Base-by-base conservation (phyloP, 176 grass and related monocot species). In the Dactylis glomerata region DNA sequence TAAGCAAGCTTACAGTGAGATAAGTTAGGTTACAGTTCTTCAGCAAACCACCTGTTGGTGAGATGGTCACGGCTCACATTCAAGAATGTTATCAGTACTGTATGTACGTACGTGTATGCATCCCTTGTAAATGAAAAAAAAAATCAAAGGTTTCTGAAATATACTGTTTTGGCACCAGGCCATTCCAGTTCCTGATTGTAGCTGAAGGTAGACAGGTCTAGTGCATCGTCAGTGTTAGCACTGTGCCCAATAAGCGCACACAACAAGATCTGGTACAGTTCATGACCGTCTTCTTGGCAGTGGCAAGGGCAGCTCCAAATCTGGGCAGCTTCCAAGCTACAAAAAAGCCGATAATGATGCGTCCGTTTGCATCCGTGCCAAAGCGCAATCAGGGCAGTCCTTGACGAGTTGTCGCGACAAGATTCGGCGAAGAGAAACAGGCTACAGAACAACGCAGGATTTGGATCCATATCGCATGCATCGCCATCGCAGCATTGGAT, bases 401-500 rank as follows among this genome's bases (percentile, higher is more conserved):
- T 90, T 84, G 89, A 84, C 85, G 79, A 76, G 68, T 36, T 91
- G 89, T 91, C 59, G 40, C 28, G 11, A 26, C 30, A 51, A 54
- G 83, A 37, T 81, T 40, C 73, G 51, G 20, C 5, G 1, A 70
- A 40, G 20, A 40, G 36, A 22, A 80, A 47, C 80, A 83, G 85
- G 84, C 89, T 84, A 87, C 51, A 87, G 38, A 81, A 83, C 85
- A 87, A 52, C 8, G 38, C 59, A 33, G 16, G 32, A 81, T 76
- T 87, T 81, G 85, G 85, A 80, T 27, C 75, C 76, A 81, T 59
- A 4, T 62, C 78, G 37, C 80, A 86, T 68, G 40, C 41, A 77
- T 67, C 19, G 6, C 26, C 26, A 19, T 30, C 3, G 42, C 41
- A 28, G 41, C 23, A 5, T 57, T 23, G 67, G 69, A 67, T 45